Evolutionary conservation across 2,329 filamentous ascomycete genomes (phyloP), one percentile per base, ranked within the genome.

Genomic region (Plectosphaerella cucumerina): DNA sequence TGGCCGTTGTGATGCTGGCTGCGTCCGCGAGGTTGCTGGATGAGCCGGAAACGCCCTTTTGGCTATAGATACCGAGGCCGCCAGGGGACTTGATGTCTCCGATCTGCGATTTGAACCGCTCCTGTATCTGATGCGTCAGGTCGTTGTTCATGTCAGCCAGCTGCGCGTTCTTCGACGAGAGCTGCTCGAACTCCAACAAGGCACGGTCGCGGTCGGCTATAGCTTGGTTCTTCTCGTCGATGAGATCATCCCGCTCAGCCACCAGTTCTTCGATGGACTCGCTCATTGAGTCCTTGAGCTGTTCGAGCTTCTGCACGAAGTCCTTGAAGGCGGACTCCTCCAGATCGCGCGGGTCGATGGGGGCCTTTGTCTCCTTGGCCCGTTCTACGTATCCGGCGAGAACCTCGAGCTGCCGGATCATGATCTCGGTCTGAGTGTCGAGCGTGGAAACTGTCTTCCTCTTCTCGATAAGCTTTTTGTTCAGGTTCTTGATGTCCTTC

Each of bases 121-220:
- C 90, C 67, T 97, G 93, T 53, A 97, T 96, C 64, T 92, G 90
- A 62, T 96, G 89, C 4, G 95, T 92, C 50, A 99, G 77, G 64
- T 96, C 90, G 61, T 96, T 96, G 72, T 99, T 97, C 77, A 97
- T 84, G 62, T 97, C 90, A 23, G 90, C 87, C 53, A 99, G 79
- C 71, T 97, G 93, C 1, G 89, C 87, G 65, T 99, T 99, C 77
- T 96, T 96, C 51, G 86, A 87, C 11, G 90, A 96, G 43, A 99
- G 76, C 63, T 95, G 90, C 72, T 97, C 94, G 63, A 97, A 97
- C 64, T 99, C 94, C 62, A 96, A 84, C 61, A 97, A 86, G 14
- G 90, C 92, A 65, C 94, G 90, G 68, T 97, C 93, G 61, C 95
- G 90, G 73, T 94, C 88, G 48, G 88, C 86, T 37, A 89, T 84